These are phyloP conservation scores for Avena atlantica DNA, from an alignment of 176 grass and related monocot species.

Conservation along the genomic window DNA sequence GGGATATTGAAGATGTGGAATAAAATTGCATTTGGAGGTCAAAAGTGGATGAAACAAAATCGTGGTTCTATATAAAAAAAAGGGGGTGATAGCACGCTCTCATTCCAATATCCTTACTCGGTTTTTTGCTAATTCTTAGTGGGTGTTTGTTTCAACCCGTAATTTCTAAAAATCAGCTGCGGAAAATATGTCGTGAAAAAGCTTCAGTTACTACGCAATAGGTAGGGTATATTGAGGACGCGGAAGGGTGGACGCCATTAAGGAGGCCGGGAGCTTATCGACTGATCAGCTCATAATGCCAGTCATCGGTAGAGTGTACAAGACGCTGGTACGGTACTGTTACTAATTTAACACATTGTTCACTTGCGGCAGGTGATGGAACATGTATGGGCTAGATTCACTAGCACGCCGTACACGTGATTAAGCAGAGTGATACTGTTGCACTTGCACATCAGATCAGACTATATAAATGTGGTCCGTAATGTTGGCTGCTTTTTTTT, in stretches of 20 bases:
- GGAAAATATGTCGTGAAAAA: too few relatives aligned
- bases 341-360: background rate
- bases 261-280: background rate
- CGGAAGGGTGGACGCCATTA: conserved; percentile 35
- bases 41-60: too few relatives aligned
- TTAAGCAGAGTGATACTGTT: background rate
- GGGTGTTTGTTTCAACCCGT: too few relatives aligned
- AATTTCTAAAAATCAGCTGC: too few relatives aligned
- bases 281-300: background rate
- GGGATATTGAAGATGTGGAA: too few relatives aligned
- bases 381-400: background rate
- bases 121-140: too few relatives aligned
- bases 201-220: too few relatives aligned
- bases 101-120: too few relatives aligned
- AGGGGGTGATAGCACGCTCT: too few relatives aligned
- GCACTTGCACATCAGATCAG: background rate
- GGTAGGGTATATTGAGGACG: too few relatives aligned
- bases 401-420: background rate
- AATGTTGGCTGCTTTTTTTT: background rate
- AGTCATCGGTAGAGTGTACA: background rate
- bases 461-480: background rate
- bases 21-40: too few relatives aligned
- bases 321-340: background rate
- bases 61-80: too few relatives aligned
- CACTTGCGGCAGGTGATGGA: background rate